A percentile compares a stretch with the other conserved stretches of the same genome.
Evolutionary conservation across 805 yeast species (phyloP).

Genomic region (Yamadazyma insecticola): DNA sequence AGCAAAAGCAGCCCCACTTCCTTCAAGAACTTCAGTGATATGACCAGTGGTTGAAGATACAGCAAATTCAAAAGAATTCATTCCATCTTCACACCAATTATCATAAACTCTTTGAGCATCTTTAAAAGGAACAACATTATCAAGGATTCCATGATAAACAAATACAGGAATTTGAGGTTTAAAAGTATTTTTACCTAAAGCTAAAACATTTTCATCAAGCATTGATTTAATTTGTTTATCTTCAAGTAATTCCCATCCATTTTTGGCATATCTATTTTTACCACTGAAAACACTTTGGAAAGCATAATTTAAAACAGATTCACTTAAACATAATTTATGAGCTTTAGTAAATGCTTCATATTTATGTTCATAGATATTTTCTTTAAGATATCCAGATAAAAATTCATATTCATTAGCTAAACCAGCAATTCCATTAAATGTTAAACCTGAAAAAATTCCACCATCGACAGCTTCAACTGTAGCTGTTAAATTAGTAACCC

Average conservation of each 20-base stretch:
- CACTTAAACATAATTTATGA: constrained; percentile 5
- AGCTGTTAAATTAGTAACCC: constrained; percentile 28
- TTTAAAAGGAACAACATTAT: constrained; percentile 16
- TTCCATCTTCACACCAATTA: constrained; percentile 20
- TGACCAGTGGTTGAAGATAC: constrained; percentile 20
- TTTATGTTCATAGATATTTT: constrained; percentile 3
- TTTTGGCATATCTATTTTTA: constrained; percentile 5
- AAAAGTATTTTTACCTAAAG: constrained; percentile 7
- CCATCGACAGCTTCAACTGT: constrained; percentile 20
- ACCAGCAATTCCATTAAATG: constrained; percentile 25
- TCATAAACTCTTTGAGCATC: constrained; percentile 15
- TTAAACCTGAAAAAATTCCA: constrained; percentile 23
- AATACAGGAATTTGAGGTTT: constrained; percentile 20
- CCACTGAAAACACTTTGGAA: constrained; percentile 8
- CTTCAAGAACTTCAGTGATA: constrained; percentile 13
- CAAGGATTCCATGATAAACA: constrained; percentile 16
- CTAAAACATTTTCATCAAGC: constrained; percentile 8
- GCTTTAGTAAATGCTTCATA: constrained; percentile 6
- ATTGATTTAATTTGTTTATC: constrained; percentile 3
- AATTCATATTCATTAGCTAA: constrained; percentile 26
- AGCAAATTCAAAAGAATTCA: constrained; percentile 22
- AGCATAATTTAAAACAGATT: constrained; percentile 6
- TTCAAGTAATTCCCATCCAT: constrained; percentile 7
- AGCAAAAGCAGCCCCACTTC: constrained; percentile 15
- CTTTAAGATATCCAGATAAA: constrained; percentile 2